Evolutionary conservation across 306 rosid species (phyloP).

Genomic region (Sphenostylis stenocarpa): DNA sequence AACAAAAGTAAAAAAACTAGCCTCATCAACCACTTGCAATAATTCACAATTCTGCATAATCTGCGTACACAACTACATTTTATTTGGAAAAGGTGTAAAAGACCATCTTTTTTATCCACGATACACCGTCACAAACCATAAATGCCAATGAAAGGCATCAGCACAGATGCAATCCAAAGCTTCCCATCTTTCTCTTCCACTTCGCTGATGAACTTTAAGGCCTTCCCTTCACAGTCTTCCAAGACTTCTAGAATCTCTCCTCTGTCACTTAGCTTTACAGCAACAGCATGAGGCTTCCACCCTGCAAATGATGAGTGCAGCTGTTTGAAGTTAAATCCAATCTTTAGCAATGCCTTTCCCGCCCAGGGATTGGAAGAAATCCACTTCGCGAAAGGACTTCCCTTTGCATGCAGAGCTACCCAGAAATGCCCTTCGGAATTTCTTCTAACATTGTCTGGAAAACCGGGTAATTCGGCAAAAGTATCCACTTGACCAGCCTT

Average conservation of each 20-base stretch:
- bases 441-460: constrained; percentile 81
- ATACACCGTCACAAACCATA: constrained; percentile 30
- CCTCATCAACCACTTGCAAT: not conserved
- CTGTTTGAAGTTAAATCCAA: constrained; percentile 58
- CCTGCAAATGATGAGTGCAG: constrained; percentile 62
- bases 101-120: not conserved
- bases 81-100: not conserved
- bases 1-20: not conserved
- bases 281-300: constrained; percentile 68
- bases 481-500: constrained; percentile 64
- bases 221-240: constrained; percentile 80
- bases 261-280: constrained; percentile 61
- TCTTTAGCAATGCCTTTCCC: constrained; percentile 54
- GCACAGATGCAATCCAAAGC: constrained; percentile 84
- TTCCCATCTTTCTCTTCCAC: constrained; percentile 88
- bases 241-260: constrained; percentile 67
- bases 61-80: constrained; percentile 7
- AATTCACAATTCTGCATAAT: constrained; percentile 4
- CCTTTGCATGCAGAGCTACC: constrained; percentile 85
- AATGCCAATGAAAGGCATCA: constrained; percentile 78
- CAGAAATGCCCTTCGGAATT: constrained; percentile 76
- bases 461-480: constrained; percentile 71
- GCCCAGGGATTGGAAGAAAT: constrained; percentile 55
- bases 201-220: constrained; percentile 72
- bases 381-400: constrained; percentile 44